phyloP scores from a whole-genome alignment of 139 green algal genomes.

The Asterochloris sp. region DNA sequence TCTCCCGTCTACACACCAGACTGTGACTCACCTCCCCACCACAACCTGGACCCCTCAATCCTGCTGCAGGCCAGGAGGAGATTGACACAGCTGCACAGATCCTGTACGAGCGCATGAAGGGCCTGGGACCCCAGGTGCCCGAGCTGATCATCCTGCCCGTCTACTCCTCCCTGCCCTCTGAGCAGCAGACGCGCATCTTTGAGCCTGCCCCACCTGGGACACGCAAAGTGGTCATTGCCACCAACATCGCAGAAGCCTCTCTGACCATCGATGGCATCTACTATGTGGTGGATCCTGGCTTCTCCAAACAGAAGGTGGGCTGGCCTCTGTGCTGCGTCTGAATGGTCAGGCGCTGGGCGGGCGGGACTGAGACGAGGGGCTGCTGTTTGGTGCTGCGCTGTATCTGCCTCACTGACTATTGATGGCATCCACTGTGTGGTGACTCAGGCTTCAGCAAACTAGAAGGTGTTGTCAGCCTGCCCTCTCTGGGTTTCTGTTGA shows the following conservation, averaged over 20 bases:
- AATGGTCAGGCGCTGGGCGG: not conserved
- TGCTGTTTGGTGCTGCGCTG: conserved; percentile 16
- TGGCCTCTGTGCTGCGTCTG: not conserved
- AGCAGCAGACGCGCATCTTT: conserved; percentile 96
- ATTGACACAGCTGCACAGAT: conserved; percentile 72
- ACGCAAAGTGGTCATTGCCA: conserved; percentile 95
- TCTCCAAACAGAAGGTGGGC: conserved; percentile 55
- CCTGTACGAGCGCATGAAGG: conserved; percentile 94
- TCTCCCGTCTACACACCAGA: too few relatives aligned
- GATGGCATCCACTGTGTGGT: conserved; percentile 99
- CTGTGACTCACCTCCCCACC: too few relatives aligned
- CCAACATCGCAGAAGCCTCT: conserved; percentile 98
- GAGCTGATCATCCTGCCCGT: conserved; percentile 96
- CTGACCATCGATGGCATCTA: conserved; percentile 99
- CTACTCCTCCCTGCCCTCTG: conserved; percentile 77
- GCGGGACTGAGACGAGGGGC: too few relatives aligned
- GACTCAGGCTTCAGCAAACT: conserved; percentile 72
- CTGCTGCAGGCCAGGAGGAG: conserved; percentile 77
- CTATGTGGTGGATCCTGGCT: conserved; percentile 92
- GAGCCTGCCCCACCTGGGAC: conserved; percentile 85
- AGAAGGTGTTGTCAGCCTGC: conserved; percentile 34
- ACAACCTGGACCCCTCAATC: conserved; percentile 17
- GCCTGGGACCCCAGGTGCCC: conserved; percentile 78
- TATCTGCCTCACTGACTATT: conserved; percentile 96
- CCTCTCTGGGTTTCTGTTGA: too few relatives aligned